A percentile compares a stretch with the other conserved stretches of the same genome.
phyloP scores from a whole-genome alignment of 352 stramenopile species.

The Thraustotheca clavata region DNA sequence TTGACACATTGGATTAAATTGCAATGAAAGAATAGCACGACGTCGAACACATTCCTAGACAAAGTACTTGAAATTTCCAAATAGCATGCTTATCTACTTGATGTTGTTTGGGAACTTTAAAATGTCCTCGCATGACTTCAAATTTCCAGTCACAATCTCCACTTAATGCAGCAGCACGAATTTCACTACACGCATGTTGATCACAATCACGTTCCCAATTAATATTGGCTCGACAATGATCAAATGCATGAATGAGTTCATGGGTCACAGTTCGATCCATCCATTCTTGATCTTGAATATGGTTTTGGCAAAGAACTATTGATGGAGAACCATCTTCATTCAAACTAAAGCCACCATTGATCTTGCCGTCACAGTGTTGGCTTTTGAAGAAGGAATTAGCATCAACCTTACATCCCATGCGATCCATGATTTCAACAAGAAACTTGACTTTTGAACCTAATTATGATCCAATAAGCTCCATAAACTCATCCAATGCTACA shows the following conservation, averaged over 20 bases:
- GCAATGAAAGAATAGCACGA: constrained; percentile 78
- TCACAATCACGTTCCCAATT: constrained; percentile 87
- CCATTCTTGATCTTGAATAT: constrained; percentile 85
- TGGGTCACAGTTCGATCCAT: constrained; percentile 90
- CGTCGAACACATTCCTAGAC: constrained; percentile 78
- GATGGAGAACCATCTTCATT: constrained; percentile 63
- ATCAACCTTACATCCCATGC: constrained; percentile 75
- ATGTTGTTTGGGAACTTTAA: constrained; percentile 84
- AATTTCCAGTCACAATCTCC: constrained; percentile 89
- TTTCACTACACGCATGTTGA: constrained; percentile 88
- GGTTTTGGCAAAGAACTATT: constrained; percentile 85
- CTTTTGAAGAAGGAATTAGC: constrained; percentile 59
- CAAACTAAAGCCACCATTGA: constrained; percentile 80
- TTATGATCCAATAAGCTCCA: not conserved
- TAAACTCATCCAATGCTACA: constrained; percentile 29
- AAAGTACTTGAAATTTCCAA: not conserved
- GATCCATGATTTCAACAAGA: constrained; percentile 75
- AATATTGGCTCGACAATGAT: constrained; percentile 89
- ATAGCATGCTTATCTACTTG: no score
- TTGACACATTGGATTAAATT: constrained; percentile 63
- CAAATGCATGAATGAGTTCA: constrained; percentile 91
- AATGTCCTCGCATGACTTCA: constrained; percentile 88
- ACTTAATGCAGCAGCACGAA: constrained; percentile 68
- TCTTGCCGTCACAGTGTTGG: constrained; percentile 73
- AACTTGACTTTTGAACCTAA: constrained; percentile 73